Conservation (phyloP, 305 asterid genomes). For the Lippia alba region DNA sequence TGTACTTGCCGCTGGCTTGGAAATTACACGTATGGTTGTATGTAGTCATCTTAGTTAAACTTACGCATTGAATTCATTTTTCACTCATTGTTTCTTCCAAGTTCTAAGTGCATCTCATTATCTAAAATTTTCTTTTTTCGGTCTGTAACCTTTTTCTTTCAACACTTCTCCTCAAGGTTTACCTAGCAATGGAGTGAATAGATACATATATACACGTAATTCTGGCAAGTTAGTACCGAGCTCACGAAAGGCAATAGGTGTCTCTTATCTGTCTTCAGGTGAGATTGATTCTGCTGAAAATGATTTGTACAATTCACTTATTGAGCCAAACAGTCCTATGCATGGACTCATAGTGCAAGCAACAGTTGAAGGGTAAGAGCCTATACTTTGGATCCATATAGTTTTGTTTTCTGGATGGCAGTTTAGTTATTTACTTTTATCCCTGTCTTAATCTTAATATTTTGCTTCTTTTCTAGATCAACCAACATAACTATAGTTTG, state of each 20-base stretch:
- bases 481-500: no score
- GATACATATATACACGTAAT: conserved; percentile 69
- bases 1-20: conserved; percentile 89
- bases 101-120: conserved; percentile 23
- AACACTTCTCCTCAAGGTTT: conserved; percentile 58
- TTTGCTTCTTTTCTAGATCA: no score
- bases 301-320: conserved; percentile 83
- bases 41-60: conserved; percentile 45
- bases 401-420: conserved; percentile 12
- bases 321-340: conserved; percentile 81
- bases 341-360: conserved; percentile 61
- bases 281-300: conserved; percentile 80
- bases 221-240: conserved; percentile 83
- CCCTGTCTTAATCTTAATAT: no score
- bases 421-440: no score
- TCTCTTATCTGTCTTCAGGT: conserved; percentile 72
- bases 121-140: conserved; percentile 21
- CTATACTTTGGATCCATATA: conserved; percentile 22
- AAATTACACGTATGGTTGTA: conserved; percentile 86
- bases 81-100: conserved; percentile 24
- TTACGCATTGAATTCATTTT: conserved; percentile 22
- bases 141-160: conserved; percentile 8
- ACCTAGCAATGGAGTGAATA: conserved; percentile 59
- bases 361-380: conserved; percentile 73
- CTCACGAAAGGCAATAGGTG: conserved; percentile 66